Base-by-base conservation (phyloP, 2,329 filamentous ascomycete genomes). In the Diaporthe humulicola region DNA sequence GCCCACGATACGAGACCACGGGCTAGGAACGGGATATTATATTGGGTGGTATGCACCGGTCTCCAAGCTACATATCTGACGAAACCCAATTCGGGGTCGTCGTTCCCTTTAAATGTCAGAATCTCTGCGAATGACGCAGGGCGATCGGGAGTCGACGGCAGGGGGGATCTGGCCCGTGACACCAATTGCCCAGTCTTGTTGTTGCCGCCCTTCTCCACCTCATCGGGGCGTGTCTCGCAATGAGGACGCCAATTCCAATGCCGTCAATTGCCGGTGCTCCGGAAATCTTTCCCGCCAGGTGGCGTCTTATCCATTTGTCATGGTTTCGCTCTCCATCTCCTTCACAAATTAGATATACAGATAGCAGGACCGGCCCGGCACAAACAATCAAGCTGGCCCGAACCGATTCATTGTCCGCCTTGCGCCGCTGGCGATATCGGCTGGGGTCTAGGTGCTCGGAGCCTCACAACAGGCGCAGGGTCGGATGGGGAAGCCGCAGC, bases 281-380 rank as follows among this genome's bases (percentile, higher is more conserved):
- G 38, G 56, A 38, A 4, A 50, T 50, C 22, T n/a, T 28, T 36
- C 42, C 58, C 60, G 69, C 17, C 48, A 28, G 15, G 28, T 22
- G 14, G 9, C 52, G 25, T 33, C 25, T 25, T 54, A 50, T 50
- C 61, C 61, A 67, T 67, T 50, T 67, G 61, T 67, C 61, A 67
- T 67, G 40, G 61, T 67, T 67, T 67, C 40, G 33, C 61, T 67
- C 19, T 67, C n/a, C 9, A 4, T 19, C 15, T 45, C 40, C 36
- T n/a, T 50, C 30, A 48, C 28, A 17, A 45, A 5, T 15, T 28
- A 48, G 17, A 64, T 66, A 33, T 22, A 22, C 15, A 42, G 25
- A 58, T 74, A 56, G 38, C 67, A 48, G 17, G 42, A 71, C 74
- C 67, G 71, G 72, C 17, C 72, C 74, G 67, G 74, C 36, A 25